Evolutionary conservation across 371 early-diverging fungal species (phyloP), one percentile per base, ranked within the genome.

Genomic region (Actinomortierella ambigua): DNA sequence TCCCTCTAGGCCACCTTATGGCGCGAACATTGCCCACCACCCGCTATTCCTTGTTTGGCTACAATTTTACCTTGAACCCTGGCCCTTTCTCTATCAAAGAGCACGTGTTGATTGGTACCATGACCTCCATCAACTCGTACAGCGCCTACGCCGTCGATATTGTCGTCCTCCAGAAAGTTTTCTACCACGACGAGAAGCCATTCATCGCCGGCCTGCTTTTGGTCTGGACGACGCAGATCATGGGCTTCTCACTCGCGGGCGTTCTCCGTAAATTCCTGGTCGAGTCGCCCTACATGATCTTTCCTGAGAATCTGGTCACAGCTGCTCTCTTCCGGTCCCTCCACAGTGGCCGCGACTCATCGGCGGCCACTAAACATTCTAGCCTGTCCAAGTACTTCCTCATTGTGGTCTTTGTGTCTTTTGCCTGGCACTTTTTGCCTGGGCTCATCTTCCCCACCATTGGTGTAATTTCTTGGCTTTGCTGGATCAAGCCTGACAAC

Each of bases 231-330:
- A 88, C 91, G 26, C 86, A 88, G 64, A 50, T 89, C 43, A 64
- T 92, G 55, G 95, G 95, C 15, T 93, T 87, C 68, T 92, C 93
- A 23, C 81, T 94, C 56, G 90, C 94, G 18, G 96, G 95, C 44
- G 57, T 92, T 4, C 75, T 82, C 51, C 85, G 92, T 50, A 80
- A 84, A 22, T 90, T 84, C 75, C 78, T 94, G 2, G 50, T 66
- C 46, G 57, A 58, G 15, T 59, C 65, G 9, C 54, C 91, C 1
- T 78, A 81, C n/a, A 93, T 95, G 94, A 78, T 93, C 28, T 95
- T 95, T 95, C 95, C 95, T 4, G 68, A 82, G 1, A 83, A 78
- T 15, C 77, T 95, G 17, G 85, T 92, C 18, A 81, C 79, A 8
- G 85, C 91, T 9, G 87, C 94, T 0, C 68, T 95, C 42, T 83